Base-by-base conservation (phyloP, 768 basidiomycete species). In the Kwoniella dendrophila region DNA sequence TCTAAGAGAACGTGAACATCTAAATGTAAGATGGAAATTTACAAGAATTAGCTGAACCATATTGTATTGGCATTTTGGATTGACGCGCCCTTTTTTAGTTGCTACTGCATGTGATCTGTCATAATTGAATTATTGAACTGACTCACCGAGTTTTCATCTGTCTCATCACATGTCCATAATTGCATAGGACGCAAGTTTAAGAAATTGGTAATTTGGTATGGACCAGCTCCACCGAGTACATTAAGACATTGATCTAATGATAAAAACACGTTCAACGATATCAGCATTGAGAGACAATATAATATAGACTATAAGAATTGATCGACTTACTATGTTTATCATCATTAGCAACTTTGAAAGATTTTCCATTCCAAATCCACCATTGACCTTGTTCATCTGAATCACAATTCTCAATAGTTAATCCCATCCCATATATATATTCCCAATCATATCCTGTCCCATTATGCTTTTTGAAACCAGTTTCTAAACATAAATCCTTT, bases 221-320 rank as follows among this genome's bases (percentile, higher is more conserved):
- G 56, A 38, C 56, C 56, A 20, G 56, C 26, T 38, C 56, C 43
- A 16, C 34, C 47, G 11, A 58, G 33, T 10, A 58, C 38, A n/a
- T 58, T 49, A n/a, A 58, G 27, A 27, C 56, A 58, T 58, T 58
- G 56, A n/a, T 58, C 56, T 58, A n/a, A n/a, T 12, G n/a, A 29
- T 14, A 5, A 12, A 32, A 22, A 22, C 10, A 2, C 30, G 4
- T 16, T 56, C 41, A 56, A 22, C 57, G n/a, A 61, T 64, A n/a
- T n/a, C n/a, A n/a, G n/a, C n/a, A 43, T 11, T 20, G n/a, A 7
- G 11, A 10, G 8, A 8, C 12, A 43, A 6, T 43, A 6, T 14
- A 43, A 43, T 43, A 43, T 14, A n/a, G 6, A n/a, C 7, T 11
- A 20, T 8, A 11, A 20, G 22, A 29, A 48, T 8, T 20, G 24